phyloP scores from a whole-genome alignment of 495 filamentous ascomycete genomes.

The Bacidia gigantensis region DNA sequence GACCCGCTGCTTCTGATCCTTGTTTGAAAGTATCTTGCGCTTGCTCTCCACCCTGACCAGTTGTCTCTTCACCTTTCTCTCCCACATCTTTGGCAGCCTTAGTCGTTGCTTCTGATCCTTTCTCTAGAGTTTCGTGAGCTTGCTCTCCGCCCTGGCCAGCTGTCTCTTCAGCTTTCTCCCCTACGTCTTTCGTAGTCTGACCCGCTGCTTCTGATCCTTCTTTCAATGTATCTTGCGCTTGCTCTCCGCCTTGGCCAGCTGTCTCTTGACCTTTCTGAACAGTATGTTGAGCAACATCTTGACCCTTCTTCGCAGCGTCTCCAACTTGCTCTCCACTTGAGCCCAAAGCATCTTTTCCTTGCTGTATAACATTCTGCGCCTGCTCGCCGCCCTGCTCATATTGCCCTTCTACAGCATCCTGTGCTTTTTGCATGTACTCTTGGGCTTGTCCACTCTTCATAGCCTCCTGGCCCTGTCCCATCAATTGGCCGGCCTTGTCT shows the following conservation, averaged over 20 bases:
- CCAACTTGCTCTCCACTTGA: neutral
- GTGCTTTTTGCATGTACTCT: neutral
- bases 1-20: neutral
- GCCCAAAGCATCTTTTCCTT: neutral
- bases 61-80: neutral
- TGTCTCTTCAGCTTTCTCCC: neutral
- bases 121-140: neutral
- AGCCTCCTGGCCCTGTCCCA: neutral
- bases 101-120: too few species aligned
- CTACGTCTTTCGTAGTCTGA: neutral
- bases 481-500: constrained; percentile 9
- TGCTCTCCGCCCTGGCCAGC: neutral
- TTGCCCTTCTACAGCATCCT: neutral
- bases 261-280: neutral
- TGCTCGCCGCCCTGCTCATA: neutral
- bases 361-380: neutral
- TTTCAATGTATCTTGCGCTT: neutral
- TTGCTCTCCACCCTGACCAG: neutral
- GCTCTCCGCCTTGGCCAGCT: neutral
- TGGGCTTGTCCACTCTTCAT: neutral
- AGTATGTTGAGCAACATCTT: neutral
- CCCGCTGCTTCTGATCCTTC: neutral
- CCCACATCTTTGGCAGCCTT: neutral
- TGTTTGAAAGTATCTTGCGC: neutral
- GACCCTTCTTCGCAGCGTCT: constrained; percentile 2